Evolutionary conservation across 495 filamentous ascomycete genomes (phyloP).

Genomic region (Astrothelium subdiscretum): DNA sequence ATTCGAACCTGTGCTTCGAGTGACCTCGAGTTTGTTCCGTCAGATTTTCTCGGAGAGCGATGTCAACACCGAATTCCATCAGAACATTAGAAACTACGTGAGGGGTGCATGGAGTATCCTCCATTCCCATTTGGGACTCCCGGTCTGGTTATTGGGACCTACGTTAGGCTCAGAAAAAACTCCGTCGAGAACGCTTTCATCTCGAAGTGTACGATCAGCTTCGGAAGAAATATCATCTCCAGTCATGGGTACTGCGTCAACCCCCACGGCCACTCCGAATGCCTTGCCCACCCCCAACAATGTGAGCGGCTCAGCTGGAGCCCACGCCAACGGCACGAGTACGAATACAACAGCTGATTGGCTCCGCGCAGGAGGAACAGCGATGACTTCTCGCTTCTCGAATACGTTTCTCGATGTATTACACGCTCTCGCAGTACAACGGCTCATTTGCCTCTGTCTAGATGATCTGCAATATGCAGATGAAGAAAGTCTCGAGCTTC

Average conservation of each 20-base stretch:
- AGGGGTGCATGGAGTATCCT: slow-evolving; percentile 68
- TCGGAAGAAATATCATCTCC: neutral
- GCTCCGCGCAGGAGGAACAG: slow-evolving; percentile 53
- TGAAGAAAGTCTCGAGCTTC: slow-evolving; percentile 68
- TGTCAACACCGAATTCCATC: slow-evolving; percentile 71
- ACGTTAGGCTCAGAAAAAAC: slow-evolving; percentile 3
- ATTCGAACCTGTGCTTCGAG: slow-evolving; percentile 70
- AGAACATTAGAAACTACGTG: slow-evolving; percentile 57
- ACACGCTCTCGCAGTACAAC: slow-evolving; percentile 60
- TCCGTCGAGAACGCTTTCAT: neutral
- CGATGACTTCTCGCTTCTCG: slow-evolving; percentile 66
- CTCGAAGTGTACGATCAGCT: neutral
- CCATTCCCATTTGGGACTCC: slow-evolving; percentile 65
- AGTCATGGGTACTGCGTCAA: neutral
- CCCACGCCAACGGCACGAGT: neutral
- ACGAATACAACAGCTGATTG: slow-evolving; percentile 48
- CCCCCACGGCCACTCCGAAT: neutral
- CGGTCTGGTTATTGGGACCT: slow-evolving; percentile 54
- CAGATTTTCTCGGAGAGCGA: slow-evolving; percentile 88
- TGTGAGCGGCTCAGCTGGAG: neutral
- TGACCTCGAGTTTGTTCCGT: slow-evolving; percentile 71
- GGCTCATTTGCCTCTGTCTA: slow-evolving; percentile 70
- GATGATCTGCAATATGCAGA: slow-evolving; percentile 86
- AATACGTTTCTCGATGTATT: slow-evolving; percentile 79
- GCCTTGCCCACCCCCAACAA: neutral